A percentile compares a stretch with the other conserved stretches of the same genome.
Evolutionary conservation across 192 early-diverging fungal species (phyloP).

Genomic region (Dissophora globulifera): DNA sequence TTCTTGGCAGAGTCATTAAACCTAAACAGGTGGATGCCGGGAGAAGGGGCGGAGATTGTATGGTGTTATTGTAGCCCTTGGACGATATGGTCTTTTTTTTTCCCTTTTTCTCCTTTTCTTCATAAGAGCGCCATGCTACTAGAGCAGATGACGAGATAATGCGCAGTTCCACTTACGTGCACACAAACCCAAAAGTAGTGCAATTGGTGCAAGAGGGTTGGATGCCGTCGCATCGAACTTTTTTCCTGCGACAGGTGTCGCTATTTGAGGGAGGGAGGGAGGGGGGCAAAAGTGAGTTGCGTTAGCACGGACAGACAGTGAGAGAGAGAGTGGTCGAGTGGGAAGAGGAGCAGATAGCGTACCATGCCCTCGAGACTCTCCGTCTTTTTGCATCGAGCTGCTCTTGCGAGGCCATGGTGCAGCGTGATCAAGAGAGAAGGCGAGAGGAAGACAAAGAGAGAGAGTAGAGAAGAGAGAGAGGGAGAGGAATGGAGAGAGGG

Average conservation of each 20-base stretch:
- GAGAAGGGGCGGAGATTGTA: background rate
- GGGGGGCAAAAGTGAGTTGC: background rate
- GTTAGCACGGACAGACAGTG: slow-evolving; percentile 26
- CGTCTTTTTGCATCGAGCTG: slow-evolving; percentile 48
- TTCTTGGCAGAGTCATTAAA: slow-evolving; percentile 48
- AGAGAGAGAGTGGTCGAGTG: slow-evolving; percentile 70
- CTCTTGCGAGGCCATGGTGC: slow-evolving; percentile 36
- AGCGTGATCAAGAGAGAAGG: background rate
- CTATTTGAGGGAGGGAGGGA: too few relatives aligned
- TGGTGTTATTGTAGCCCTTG: too few relatives aligned
- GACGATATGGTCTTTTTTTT: slow-evolving; percentile 4
- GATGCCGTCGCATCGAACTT: slow-evolving; percentile 57
- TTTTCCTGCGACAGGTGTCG: slow-evolving; percentile 59
- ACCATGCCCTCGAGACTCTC: slow-evolving; percentile 52
- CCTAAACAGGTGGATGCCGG: background rate
- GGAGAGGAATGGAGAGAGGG: background rate
- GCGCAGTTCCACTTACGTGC: slow-evolving; percentile 48
- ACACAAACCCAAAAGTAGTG: slow-evolving; percentile 55
- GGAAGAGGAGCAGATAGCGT: background rate
- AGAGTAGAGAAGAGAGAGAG: background rate
- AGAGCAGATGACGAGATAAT: too few relatives aligned
- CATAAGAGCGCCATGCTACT: too few relatives aligned
- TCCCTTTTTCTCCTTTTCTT: too few relatives aligned
- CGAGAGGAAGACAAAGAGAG: background rate
- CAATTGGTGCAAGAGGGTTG: slow-evolving; percentile 59